Percentiles rank a stretch among this genome's conserved stretches.
phyloP scores from a whole-genome alignment of 305 asterid species.

The Rubia balearica region DNA sequence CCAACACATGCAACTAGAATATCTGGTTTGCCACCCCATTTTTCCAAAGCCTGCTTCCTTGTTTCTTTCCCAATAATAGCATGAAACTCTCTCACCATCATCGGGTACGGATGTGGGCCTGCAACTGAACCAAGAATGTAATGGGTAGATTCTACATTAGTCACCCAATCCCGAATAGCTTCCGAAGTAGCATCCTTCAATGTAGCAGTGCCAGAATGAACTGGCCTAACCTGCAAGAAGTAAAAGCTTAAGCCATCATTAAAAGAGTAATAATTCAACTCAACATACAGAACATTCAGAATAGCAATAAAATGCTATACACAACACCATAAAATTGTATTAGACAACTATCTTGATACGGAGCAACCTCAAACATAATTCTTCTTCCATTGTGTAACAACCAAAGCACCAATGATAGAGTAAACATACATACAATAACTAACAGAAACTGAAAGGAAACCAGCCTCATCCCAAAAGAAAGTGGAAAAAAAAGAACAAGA shows the following conservation, averaged over 20 bases:
- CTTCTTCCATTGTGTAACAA: background rate
- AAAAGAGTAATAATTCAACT: background rate
- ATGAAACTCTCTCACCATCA: slow-evolving; percentile 96
- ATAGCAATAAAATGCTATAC: background rate
- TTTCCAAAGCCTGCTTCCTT: slow-evolving; percentile 82
- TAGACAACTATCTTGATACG: background rate
- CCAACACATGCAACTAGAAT: slow-evolving; percentile 92
- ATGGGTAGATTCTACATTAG: slow-evolving; percentile 85
- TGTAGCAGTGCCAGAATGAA: slow-evolving; percentile 91
- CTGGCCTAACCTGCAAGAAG: slow-evolving; percentile 65
- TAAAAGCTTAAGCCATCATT: slow-evolving; percentile 1
- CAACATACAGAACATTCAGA: background rate
- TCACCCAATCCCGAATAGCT: slow-evolving; percentile 94
- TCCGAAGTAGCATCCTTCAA: slow-evolving; percentile 98
- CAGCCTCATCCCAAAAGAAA: background rate
- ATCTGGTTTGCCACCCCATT: slow-evolving; percentile 89
- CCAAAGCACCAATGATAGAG: background rate
- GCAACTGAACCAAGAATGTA: slow-evolving; percentile 93
- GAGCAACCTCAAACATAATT: background rate
- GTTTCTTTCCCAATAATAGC: slow-evolving; percentile 96
- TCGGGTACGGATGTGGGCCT: slow-evolving; percentile 96
- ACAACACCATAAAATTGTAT: background rate
- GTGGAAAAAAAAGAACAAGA: background rate
- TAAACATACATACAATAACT: background rate
- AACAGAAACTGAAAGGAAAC: background rate